Evolutionary conservation across 177 flowering plant genomes (phyloP).

Genomic region (Vitis hybrid): DNA sequence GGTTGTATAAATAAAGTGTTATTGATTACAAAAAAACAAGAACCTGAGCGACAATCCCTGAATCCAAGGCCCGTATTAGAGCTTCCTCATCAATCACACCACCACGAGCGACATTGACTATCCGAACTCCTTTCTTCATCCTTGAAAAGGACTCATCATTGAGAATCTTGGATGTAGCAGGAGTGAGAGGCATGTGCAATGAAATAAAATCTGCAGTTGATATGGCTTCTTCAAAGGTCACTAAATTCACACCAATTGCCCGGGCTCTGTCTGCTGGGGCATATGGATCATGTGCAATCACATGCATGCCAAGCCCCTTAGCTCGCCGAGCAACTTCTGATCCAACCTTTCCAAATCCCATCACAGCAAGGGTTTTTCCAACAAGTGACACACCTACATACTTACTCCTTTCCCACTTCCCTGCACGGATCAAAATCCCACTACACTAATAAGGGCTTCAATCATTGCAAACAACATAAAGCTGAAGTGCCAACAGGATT

Average conservation of each 20-base stretch:
- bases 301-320: slow-evolving; percentile 19
- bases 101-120: slow-evolving; percentile 21
- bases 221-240: slow-evolving; percentile 18
- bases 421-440: slow-evolving; percentile 1
- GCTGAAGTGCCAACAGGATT: not conserved
- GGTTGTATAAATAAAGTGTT: not conserved
- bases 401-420: slow-evolving; percentile 22
- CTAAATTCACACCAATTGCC: slow-evolving; percentile 15
- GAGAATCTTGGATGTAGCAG: slow-evolving; percentile 15
- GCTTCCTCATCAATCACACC: slow-evolving; percentile 21
- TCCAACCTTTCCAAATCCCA: slow-evolving; percentile 26
- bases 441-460: too few relatives aligned
- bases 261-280: slow-evolving; percentile 21
- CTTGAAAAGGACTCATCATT: slow-evolving; percentile 13
- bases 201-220: slow-evolving; percentile 21
- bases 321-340: slow-evolving; percentile 21
- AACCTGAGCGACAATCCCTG: slow-evolving; percentile 22
- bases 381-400: slow-evolving; percentile 20
- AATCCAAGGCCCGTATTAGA: slow-evolving; percentile 13
- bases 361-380: slow-evolving; percentile 17
- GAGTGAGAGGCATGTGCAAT: slow-evolving; percentile 23
- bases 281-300: slow-evolving; percentile 21
- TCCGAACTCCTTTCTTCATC: slow-evolving; percentile 22
- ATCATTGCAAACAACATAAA: not conserved
- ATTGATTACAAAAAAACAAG: not conserved